Evolutionary conservation across 495 filamentous ascomycete species (phyloP), one percentile per base, ranked within the genome.

Genomic region (Penicillium diatomitis): DNA sequence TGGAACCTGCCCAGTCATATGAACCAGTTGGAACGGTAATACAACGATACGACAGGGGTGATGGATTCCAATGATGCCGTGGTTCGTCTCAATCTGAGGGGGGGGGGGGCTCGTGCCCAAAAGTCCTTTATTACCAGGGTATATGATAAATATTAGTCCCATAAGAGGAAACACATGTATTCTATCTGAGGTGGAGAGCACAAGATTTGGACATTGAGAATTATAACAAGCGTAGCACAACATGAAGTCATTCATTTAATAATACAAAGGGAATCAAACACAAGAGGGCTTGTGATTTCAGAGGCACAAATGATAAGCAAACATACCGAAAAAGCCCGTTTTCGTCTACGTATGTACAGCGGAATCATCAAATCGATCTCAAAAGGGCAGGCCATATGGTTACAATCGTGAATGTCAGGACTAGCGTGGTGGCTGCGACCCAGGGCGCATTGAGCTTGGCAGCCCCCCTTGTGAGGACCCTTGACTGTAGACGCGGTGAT

Each of bases 1-100:
- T 90, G 81, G 59, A 95, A 95, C 61, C 61, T 92, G 35, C 89
- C 88, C 2, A 94, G 78, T 27, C 89, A 95, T 63, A 84, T 95
- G 85, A 73, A 85, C 50, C 87, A 90, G 51, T 46, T 61, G 42
- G 62, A 67, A 32, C 60, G 60, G 0, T 62, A 47, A 20, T 12
- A 6, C 20, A 20, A 20, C 20, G 20, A 20, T 2, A 20, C 20
- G 20, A 20, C 20, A 2, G 20, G 20, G 20, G 20, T 20, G 20
- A 20, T 20, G n/a, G n/a, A n/a, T n/a, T n/a, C n/a, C n/a, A n/a
- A n/a, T n/a, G n/a, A n/a, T n/a, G n/a, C n/a, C n/a, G n/a, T n/a
- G 20, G 20, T 20, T 20, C 20, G 20, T 20, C 20, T 20, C 0
- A 20, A 20, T 20, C 20, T 20, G 20, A 20, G 2, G 20, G 20